Conservation (phyloP, 208 protist genomes). For the Zelonia costaricensis region DNA sequence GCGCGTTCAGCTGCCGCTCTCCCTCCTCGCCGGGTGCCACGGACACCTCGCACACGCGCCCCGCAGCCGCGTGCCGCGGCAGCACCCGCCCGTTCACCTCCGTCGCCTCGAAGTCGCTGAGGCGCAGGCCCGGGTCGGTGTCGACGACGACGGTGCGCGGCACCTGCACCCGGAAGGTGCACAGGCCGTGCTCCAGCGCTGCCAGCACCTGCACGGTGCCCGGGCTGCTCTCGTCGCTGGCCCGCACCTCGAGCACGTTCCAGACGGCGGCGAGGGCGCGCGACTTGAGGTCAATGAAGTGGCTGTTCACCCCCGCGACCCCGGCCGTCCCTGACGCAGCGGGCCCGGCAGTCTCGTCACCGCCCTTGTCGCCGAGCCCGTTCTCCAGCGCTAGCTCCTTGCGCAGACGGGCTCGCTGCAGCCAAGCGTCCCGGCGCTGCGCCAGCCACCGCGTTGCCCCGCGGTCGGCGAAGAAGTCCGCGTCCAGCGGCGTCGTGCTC, state of each 20-base stretch:
- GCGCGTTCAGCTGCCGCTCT: conserved; percentile 68
- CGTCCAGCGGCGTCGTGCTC: conserved; percentile 59
- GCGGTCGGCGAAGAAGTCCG: conserved; percentile 62
- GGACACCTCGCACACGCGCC: conserved; percentile 54
- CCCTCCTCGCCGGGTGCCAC: conserved; percentile 57
- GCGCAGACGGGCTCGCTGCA: conserved; percentile 75
- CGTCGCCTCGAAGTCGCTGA: conserved; percentile 14
- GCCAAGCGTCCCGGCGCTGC: conserved; percentile 59
- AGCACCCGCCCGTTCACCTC: conserved; percentile 56
- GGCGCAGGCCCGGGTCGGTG: conserved; percentile 26
- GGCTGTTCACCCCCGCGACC: conserved; percentile 31
- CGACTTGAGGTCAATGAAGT: conserved; percentile 85
- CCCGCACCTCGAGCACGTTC: conserved; percentile 84
- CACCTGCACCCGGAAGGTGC: conserved; percentile 72
- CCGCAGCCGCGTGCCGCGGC: conserved; percentile 44
- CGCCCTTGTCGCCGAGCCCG: neutral
- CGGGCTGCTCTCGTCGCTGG: conserved; percentile 44
- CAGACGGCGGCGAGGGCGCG: conserved; percentile 69
- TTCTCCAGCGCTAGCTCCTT: conserved; percentile 56
- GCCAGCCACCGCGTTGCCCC: conserved; percentile 53
- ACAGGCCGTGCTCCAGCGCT: conserved; percentile 56
- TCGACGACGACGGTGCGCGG: conserved; percentile 70
- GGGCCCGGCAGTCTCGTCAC: neutral
- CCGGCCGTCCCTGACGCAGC: neutral
- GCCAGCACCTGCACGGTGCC: conserved; percentile 68